phyloP scores from a whole-genome alignment of 2,329 filamentous ascomycete species.

The Xylariales sp. region DNA sequence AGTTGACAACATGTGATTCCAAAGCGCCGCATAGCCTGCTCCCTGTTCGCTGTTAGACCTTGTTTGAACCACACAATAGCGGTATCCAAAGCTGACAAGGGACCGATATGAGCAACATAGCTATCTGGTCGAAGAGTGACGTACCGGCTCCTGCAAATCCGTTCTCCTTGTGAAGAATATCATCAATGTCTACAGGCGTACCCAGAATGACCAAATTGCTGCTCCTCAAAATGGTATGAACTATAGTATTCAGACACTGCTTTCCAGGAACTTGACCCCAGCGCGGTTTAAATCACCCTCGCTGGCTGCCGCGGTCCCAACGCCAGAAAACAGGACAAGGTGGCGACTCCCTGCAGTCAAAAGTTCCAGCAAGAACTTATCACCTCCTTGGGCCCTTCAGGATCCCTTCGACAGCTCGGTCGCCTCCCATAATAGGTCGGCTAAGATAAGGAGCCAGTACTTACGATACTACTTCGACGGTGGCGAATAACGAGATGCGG shows the following conservation, averaged over 20 bases:
- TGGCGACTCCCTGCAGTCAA: conserved; percentile 3
- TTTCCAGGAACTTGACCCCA: conserved; percentile 10
- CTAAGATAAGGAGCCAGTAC: conserved; percentile 23
- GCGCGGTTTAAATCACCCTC: conserved; percentile 13
- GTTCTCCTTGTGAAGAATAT: conserved; percentile 22
- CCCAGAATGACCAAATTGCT: not conserved
- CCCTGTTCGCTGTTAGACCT: too few species aligned
- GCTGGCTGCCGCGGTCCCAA: conserved; percentile 7
- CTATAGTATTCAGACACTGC: not conserved
- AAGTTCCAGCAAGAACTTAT: conserved; percentile 5
- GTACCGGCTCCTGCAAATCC: conserved; percentile 25
- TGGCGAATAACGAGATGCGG: conserved; percentile 40
- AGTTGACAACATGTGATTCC: too few species aligned
- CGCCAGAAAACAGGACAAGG: conserved; percentile 28
- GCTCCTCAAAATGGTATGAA: conserved; percentile 11
- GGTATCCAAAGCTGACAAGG: conserved; percentile 18
- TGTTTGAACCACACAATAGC: conserved; percentile 17
- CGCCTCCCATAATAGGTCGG: conserved; percentile 38
- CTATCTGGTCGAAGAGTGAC: conserved; percentile 27
- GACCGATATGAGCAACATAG: conserved; percentile 27
- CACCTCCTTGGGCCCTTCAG: conserved; percentile 11
- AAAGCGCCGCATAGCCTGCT: too few species aligned
- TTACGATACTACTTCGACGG: conserved; percentile 32
- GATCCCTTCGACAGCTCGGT: conserved; percentile 38
- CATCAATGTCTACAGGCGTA: conserved; percentile 16